Percentiles rank a stretch among this genome's conserved stretches.
Conservation (phyloP, 371 early-diverging fungal species). For the Rhizopus arrhizus region DNA sequence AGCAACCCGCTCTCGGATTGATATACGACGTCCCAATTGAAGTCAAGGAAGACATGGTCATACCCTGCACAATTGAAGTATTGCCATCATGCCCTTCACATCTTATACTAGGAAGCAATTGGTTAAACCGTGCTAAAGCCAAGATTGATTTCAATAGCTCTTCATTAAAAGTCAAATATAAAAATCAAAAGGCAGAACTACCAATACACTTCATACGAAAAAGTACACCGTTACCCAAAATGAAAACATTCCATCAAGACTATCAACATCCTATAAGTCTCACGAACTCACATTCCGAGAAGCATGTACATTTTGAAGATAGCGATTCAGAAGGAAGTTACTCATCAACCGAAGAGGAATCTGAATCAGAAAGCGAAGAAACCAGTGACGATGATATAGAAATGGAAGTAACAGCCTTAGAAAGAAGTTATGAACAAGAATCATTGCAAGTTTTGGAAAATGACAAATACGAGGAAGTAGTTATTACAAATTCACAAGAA, state of each 20-base stretch:
- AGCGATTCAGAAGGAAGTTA: background rate
- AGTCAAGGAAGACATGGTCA: background rate
- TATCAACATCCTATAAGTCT: background rate
- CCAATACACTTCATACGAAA: background rate
- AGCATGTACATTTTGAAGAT: background rate
- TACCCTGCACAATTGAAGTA: slow-evolving; percentile 5
- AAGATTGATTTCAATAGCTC: background rate
- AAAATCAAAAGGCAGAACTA: background rate
- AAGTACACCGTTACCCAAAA: too few relatives aligned
- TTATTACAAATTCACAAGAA: too few relatives aligned
- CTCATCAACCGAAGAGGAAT: background rate
- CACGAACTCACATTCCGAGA: background rate
- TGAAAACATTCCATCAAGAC: background rate
- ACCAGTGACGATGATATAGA: background rate
- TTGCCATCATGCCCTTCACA: slow-evolving; percentile 5
- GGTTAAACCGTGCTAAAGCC: slow-evolving; percentile 2
- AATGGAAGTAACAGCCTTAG: too few relatives aligned
- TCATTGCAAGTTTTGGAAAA: too few relatives aligned
- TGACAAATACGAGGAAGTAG: too few relatives aligned
- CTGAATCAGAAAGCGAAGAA: background rate
- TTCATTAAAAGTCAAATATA: background rate
- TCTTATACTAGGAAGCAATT: slow-evolving; percentile 3
- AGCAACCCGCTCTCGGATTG: slow-evolving; percentile 10
- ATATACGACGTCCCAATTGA: slow-evolving; percentile 7
- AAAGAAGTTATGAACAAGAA: too few relatives aligned